Evolutionary conservation across 169 alveolate genomes (phyloP), one percentile per base, ranked within the genome.

Genomic region (Eimeria maxima): DNA sequence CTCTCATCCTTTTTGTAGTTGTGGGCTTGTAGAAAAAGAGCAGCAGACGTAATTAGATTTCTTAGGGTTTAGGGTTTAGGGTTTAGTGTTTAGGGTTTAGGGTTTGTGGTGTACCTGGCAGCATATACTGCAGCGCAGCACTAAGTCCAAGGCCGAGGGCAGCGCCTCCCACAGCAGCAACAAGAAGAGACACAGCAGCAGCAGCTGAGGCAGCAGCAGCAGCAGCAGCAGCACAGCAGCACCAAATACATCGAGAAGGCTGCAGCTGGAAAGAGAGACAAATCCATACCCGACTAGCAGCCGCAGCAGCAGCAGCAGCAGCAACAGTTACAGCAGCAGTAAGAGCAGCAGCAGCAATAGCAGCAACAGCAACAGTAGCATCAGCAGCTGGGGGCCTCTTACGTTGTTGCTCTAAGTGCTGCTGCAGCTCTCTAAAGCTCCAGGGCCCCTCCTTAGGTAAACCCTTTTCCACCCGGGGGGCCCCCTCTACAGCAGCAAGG

Each of bases 101-200:
- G 57, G 65, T 76, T 38, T 76, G 63, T n/a, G 47, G 87, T 76
- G 20, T 76, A 76, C 87, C 87, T 76, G 87, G 87, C 63, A 76
- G 63, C 87, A 76, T 76, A 29, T 63, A 45, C 60, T 76, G 57
- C 63, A 76, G 87, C n/a, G 87, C 87, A 22, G 87, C 87, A 76
- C 50, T 76, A 63, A 76, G 57, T 4, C 87, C 87, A 3, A n/a
- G 60, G 87, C 87, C 87, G 18, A 76, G 44, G 29, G 60, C 10
- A 76, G 87, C 87, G 87, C 14, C 60, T 38, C 87, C 87, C 38
- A 76, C 55, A 11, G 55, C 22, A 45, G 87, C 87, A 45, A 76
- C 87, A 76, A 76, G 65, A 76, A 76, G 87, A 33, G 53, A 76
- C 18, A 47, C 87, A 76, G 87, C 87, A 76, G 87, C 87, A 22